phyloP scores from a whole-genome alignment of 768 basidiomycete genomes.

The Plicaturopsis crispa region DNA sequence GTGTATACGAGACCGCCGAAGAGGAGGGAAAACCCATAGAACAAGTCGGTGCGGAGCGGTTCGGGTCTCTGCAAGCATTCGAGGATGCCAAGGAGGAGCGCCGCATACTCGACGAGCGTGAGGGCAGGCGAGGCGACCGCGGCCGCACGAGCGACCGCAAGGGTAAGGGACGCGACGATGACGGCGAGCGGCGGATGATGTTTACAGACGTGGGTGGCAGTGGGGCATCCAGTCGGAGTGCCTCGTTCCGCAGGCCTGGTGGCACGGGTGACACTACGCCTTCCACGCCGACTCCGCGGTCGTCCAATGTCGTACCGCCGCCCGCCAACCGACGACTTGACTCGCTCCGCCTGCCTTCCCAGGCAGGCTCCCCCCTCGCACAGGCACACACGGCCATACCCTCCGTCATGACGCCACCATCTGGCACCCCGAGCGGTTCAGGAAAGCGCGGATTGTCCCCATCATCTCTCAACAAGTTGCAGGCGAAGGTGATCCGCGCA shows the following conservation, averaged over 20 bases:
- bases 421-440: conserved; percentile 21
- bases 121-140: conserved; percentile 40
- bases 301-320: conserved; percentile 21
- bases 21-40: conserved; percentile 72
- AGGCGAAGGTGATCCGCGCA: conserved; percentile 88
- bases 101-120: conserved; percentile 77
- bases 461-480: conserved; percentile 82
- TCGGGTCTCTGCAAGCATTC: conserved; percentile 79
- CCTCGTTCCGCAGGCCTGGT: conserved; percentile 82
- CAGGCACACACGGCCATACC: conserved; percentile 82
- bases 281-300: conserved; percentile 46
- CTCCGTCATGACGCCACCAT: conserved; percentile 74
- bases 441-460: conserved; percentile 63
- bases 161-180: conserved; percentile 27
- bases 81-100: conserved; percentile 87
- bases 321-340: conserved; percentile 48
- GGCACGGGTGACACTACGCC: conserved; percentile 41
- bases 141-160: conserved; percentile 23
- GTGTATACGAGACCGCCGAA: conserved; percentile 84
- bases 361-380: conserved; percentile 47
- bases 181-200: conserved; percentile 52
- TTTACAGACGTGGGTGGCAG: conserved; percentile 61
- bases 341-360: conserved; percentile 53
- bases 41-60: conserved; percentile 82
- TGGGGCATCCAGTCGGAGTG: conserved; percentile 67